These are phyloP conservation scores for Orbilia ellipsospora DNA, from an alignment of 2,329 filamentous ascomycete genomes.

Conservation along the genomic window DNA sequence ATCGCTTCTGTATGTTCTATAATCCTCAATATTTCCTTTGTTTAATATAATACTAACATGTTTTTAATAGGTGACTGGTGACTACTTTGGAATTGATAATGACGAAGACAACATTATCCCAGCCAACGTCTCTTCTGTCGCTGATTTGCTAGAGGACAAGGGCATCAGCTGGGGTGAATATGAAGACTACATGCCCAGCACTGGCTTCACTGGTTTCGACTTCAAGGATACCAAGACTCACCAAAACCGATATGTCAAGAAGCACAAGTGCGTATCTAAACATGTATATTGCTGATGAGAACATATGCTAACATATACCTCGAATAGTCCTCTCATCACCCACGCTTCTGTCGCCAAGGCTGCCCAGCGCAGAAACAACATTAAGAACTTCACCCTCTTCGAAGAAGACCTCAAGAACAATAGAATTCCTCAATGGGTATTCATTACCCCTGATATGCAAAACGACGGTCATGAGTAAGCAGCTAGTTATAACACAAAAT, in stretches of 20 bases:
- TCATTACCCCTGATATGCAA: slow-evolving; percentile 79
- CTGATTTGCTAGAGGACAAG: slow-evolving; percentile 75
- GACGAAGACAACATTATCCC: slow-evolving; percentile 72
- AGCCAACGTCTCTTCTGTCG: slow-evolving; percentile 73
- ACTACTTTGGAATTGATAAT: slow-evolving; percentile 78
- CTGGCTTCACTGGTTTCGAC: slow-evolving; percentile 74
- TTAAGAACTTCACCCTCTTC: slow-evolving; percentile 80
- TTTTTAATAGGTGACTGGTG: slow-evolving; percentile 66
- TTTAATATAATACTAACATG: background rate
- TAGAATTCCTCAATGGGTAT: slow-evolving; percentile 76
- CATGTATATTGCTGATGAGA: background rate
- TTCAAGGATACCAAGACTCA: slow-evolving; percentile 74
- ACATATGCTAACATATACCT: background rate
- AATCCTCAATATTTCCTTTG: background rate
- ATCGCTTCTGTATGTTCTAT: slow-evolving; percentile 68
- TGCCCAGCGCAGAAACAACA: slow-evolving; percentile 71
- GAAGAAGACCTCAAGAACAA: slow-evolving; percentile 73
- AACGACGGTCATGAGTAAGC: slow-evolving; percentile 75
- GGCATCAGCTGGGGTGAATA: slow-evolving; percentile 77
- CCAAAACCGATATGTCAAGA: slow-evolving; percentile 81
- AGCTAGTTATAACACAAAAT: background rate
- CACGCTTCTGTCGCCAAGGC: slow-evolving; percentile 74
- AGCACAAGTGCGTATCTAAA: slow-evolving; percentile 73
- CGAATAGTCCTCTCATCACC: slow-evolving; percentile 67
- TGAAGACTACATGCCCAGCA: slow-evolving; percentile 80